Evolutionary conservation across 208 protist species (phyloP).

Genomic region (Trypanosoma vivax): DNA sequence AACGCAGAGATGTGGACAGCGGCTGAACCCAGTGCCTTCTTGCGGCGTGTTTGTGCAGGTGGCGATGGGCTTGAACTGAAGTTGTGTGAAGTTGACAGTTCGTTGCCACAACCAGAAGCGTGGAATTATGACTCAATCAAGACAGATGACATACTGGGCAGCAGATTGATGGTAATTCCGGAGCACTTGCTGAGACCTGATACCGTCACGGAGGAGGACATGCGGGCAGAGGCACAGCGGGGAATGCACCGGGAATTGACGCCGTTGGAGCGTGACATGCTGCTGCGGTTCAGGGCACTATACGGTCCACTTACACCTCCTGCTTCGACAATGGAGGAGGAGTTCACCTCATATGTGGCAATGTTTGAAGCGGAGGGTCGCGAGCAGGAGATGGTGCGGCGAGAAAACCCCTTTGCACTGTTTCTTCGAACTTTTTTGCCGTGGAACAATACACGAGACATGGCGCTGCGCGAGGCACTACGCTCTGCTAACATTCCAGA

Average conservation of each 20-base stretch:
- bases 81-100: not conserved
- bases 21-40: constrained; percentile 23
- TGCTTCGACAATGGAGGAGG: constrained; percentile 4
- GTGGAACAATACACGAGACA: constrained; percentile 17
- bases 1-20: constrained; percentile 79
- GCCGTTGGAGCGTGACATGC: constrained; percentile 18
- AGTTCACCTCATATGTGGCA: constrained; percentile 10
- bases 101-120: not conserved
- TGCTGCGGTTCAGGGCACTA: constrained; percentile 32
- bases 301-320: constrained; percentile 17
- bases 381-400: constrained; percentile 1
- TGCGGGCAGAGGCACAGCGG: constrained; percentile 13
- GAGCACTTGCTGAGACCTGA: constrained; percentile 31
- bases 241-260: not conserved
- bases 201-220: constrained; percentile 19
- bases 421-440: constrained; percentile 24
- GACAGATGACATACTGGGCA: constrained; percentile 33
- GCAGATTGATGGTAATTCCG: constrained; percentile 36
- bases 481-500: constrained; percentile 18
- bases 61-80: constrained; percentile 10
- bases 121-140: constrained; percentile 16
- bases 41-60: constrained; percentile 16
- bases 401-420: constrained; percentile 13
- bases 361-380: constrained; percentile 21
- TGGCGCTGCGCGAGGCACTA: constrained; percentile 23